A percentile compares a stretch with the other conserved stretches of the same genome.
These are phyloP conservation scores for Leishmania braziliensis DNA, from an alignment of 208 protist genomes.

Conservation along the genomic window DNA sequence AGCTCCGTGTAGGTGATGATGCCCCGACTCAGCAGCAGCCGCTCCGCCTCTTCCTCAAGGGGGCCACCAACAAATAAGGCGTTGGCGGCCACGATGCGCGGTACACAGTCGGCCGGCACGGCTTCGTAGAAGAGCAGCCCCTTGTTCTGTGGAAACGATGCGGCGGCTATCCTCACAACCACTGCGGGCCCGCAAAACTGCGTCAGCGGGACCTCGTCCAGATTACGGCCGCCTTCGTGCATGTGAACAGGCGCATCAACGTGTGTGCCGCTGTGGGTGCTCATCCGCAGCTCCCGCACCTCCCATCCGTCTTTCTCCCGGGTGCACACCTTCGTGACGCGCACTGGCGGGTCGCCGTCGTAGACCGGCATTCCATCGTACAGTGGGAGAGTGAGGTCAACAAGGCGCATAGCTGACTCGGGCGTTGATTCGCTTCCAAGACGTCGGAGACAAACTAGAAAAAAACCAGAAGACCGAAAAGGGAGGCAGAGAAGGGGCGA, in stretches of 20 bases:
- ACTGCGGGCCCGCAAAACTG: slow-evolving; percentile 42
- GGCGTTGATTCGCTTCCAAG: no score
- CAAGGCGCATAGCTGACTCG: slow-evolving; percentile 24
- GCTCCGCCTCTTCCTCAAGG: slow-evolving; percentile 38
- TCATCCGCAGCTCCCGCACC: slow-evolving; percentile 38
- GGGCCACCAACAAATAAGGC: slow-evolving; percentile 44
- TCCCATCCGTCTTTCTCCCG: slow-evolving; percentile 49
- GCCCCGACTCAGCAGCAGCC: slow-evolving; percentile 23
- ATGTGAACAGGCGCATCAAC: slow-evolving; percentile 57
- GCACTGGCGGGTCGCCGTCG: slow-evolving; percentile 46
- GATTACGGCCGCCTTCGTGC: slow-evolving; percentile 33
- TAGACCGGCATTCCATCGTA: slow-evolving; percentile 51
- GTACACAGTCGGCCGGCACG: slow-evolving; percentile 21
- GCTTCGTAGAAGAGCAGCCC: slow-evolving; percentile 41
- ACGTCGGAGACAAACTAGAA: background rate
- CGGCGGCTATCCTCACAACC: slow-evolving; percentile 12
- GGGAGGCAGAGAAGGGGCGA: background rate
- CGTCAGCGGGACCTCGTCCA: slow-evolving; percentile 41
- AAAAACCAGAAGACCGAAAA: background rate
- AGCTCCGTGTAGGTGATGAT: slow-evolving; percentile 54
- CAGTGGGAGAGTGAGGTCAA: slow-evolving; percentile 38
- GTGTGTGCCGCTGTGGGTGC: slow-evolving; percentile 56
- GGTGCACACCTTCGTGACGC: slow-evolving; percentile 39
- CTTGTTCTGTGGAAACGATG: slow-evolving; percentile 9
- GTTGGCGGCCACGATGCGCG: slow-evolving; percentile 16